Conservation (phyloP, 1,139 yeast genomes). For the Meyerozyma sp. region DNA sequence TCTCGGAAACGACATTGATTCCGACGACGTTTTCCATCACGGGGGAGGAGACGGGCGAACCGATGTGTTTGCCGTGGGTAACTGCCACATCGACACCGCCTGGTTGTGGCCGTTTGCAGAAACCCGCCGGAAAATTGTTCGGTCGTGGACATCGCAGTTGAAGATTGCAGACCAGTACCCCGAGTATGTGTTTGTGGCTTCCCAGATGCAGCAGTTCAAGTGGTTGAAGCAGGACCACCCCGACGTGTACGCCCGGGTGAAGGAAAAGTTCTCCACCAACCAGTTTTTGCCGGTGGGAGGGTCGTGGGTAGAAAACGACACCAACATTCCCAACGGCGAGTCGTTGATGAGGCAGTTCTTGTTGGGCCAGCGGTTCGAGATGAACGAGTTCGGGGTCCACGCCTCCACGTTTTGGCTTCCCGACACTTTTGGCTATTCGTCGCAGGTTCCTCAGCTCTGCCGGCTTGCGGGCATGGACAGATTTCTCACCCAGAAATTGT, state of each 20-base stretch:
- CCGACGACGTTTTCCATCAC: constrained; percentile 52
- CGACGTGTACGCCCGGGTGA: constrained; percentile 57
- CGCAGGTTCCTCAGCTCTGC: constrained; percentile 91
- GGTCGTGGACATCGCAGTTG: constrained; percentile 94
- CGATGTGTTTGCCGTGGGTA: constrained; percentile 78
- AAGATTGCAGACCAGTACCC: constrained; percentile 83
- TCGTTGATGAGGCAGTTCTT: constrained; percentile 83
- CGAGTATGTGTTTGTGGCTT: constrained; percentile 89
- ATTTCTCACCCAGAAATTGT: constrained; percentile 86
- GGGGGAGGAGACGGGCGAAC: constrained; percentile 19
- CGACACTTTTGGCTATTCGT: constrained; percentile 94
- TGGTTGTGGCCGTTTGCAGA: constrained; percentile 99
- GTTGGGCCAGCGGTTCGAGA: constrained; percentile 82
- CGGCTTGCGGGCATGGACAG: constrained; percentile 76
- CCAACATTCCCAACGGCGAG: constrained; percentile 91
- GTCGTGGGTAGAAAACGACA: constrained; percentile 96
- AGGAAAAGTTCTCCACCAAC: constrained; percentile 63
- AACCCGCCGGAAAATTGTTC: constrained; percentile 81
- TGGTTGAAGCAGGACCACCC: constrained; percentile 90
- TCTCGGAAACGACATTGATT: constrained; percentile 62
- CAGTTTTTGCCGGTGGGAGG: constrained; percentile 92
- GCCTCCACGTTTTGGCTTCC: constrained; percentile 89
- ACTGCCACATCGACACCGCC: constrained; percentile 96
- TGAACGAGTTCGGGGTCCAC: constrained; percentile 70
- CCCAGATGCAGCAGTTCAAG: constrained; percentile 92